Evolutionary conservation across 2,329 filamentous ascomycete species (phyloP), one percentile per base, ranked within the genome.

Genomic region (Diaporthe citri): DNA sequence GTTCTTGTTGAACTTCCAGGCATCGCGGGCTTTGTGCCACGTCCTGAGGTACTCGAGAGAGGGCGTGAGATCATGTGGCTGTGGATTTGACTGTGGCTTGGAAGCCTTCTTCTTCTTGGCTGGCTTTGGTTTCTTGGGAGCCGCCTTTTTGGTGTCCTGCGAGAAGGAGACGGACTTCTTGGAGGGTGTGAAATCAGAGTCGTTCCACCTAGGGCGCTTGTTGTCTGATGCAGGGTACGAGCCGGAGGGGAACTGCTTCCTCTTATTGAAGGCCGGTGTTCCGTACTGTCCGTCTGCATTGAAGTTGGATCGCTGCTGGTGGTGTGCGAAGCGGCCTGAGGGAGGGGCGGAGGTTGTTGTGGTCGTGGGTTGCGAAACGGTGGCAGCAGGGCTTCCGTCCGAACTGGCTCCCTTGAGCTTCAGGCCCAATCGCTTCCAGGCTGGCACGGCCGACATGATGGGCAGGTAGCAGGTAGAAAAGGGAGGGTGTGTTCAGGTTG

Each of bases 1-100:
- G 79, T 95, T 96, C 86, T 98, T 98, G 87, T 97, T 97, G 87
- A 98, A 98, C 84, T 98, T 98, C 96, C 96, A 98, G 79, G 87
- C 88, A 13, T 89, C 86, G 74, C 92, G 92, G 76, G 92, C 89
- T 73, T 89, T 89, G 84, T 94, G 88, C 88, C 95, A 98, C 81
- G 93, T 91, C 62, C 88, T 88, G 59, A 98, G 89, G 82, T 98
- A 98, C 71, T 90, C 88, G 22, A 97, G 87, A 74, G 95, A 93
- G 20, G 92, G 89, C 62, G 90, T 88, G 73, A 92, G 82, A 82
- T 83, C 82, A 77, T 79, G 72, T 5, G 76, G 59, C 28, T 77
- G 56, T 62, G 73, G 84, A 20, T 51, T 51, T 72, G 73, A 69
- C 74, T 80, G 79, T 51, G 78, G 48, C 74, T 86, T 84, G 69